Conservation (phyloP, 2,329 filamentous ascomycete genomes). For the Fusarium chuoi region DNA sequence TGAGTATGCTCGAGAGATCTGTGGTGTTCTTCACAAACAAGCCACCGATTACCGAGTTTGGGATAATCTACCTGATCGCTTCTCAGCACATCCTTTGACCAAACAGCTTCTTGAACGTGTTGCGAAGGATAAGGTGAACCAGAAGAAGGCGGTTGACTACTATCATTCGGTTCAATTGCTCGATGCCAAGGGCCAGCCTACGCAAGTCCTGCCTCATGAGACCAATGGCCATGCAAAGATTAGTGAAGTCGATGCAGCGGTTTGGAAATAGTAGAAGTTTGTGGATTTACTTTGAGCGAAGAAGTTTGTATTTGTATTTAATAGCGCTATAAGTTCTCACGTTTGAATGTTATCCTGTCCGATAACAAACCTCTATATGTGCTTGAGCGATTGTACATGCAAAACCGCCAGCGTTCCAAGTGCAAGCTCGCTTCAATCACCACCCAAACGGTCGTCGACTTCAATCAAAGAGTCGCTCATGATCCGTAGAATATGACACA, state of each 20-base stretch:
- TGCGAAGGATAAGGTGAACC: neutral
- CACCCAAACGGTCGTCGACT: neutral
- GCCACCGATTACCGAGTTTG: slow-evolving; percentile 12
- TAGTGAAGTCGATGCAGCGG: neutral
- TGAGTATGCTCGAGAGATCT: slow-evolving; percentile 10
- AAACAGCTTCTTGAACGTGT: neutral
- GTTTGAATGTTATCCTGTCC: neutral
- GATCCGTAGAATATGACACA: slow-evolving; percentile 10
- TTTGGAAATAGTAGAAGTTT: rapidly evolving
- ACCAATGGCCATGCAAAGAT: neutral
- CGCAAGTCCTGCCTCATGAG: neutral
- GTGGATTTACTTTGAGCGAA: neutral
- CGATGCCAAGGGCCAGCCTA: neutral
- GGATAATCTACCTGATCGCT: slow-evolving; percentile 11
- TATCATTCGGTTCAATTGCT: slow-evolving; percentile 4
- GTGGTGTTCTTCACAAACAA: slow-evolving; percentile 10
- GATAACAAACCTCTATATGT: rapidly evolving
- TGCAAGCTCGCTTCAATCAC: neutral
- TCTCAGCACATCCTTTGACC: slow-evolving; percentile 4
- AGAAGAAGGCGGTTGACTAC: neutral
- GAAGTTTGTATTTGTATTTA: neutral
- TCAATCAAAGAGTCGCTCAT: slow-evolving; percentile 19
- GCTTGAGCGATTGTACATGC: rapidly evolving
- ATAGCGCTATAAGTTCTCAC: too few relatives aligned
- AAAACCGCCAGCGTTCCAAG: rapidly evolving